Base-by-base conservation (phyloP, 78 protist species). In the Dictyostelium intermedium region DNA sequence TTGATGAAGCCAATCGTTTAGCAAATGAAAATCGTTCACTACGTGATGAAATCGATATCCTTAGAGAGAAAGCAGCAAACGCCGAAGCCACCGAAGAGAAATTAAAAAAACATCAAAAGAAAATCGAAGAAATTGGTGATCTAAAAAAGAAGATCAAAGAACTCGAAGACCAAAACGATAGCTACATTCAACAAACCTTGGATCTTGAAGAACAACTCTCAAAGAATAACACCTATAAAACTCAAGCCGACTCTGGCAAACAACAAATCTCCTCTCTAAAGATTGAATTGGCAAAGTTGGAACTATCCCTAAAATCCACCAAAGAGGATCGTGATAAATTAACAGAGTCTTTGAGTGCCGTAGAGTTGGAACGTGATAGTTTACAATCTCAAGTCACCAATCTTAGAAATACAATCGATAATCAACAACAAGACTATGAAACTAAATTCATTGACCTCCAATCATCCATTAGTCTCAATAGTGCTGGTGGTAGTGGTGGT, bases 41-140 rank as follows among this genome's bases (percentile, higher is more conserved):
- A 5, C 41, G 94, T 39, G 94, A 89, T 35, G 94, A 92, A 30
- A 86, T 92, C n/a, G 96, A 92, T 78, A 80, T 92, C 8, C 82
- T 92, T 16, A 18, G 91, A 18, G 96, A 92, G 43, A 92, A 92
- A 14, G 81, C 83, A 14, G 41, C 66, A 18, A 73, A 50, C 30
- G 91, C 84, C 0, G 96, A 92, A 53, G 56, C 63, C 1, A 41
- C 84, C 2, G 96, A 92, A 73, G 91, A 92, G 50, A 92, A 86
- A 32, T 32, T 92, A 16, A 92, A 84, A 39, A 83, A 82, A n/a
- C 76, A 72, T 81, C 84, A 92, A 73, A 83, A 92, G 27, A 92
- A 84, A 43, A 73, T 86, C 11, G 96, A 92, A 18, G 91, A 85
- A 45, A 82, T 92, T 34, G 83, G 41, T 0, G 96, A 84, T 37